Base-by-base conservation (phyloP, 2,329 filamentous ascomycete species). In the Microcyclospora tardicrescens region DNA sequence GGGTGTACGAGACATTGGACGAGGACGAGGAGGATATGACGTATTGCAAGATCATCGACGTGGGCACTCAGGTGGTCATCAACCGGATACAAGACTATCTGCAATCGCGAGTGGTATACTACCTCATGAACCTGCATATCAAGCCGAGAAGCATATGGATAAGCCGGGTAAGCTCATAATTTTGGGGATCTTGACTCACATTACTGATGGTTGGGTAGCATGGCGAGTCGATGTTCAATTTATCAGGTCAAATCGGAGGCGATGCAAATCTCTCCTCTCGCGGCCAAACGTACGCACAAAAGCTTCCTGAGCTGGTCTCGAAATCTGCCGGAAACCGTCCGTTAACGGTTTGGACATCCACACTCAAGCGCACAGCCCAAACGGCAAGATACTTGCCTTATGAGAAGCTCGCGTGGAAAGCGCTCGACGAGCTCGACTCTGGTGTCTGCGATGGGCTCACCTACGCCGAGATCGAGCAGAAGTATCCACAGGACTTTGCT, bases 341-440 rank as follows among this genome's bases (percentile, higher is more conserved):
- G 45, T 66, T 84, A 12, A 82, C 78, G 4, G 76, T 84, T 43
- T 84, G 80, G 80, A 84, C 79, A 2, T 83, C 79, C 1, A 84
- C 80, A 0, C 64, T 84, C 29, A 77, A 76, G 59, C 82, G 91
- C 42, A 98, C 91, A 11, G 95, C 93, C 51, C 82, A 91, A 47
- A 96, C 89, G 0, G 81, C 89, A 11, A 79, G 83, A 36, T 84
- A 84, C 63, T 75, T 98, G 1, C 79, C 83, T 43, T 95, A 89
- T 62, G 89, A 95, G 59, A 93, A 95, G 61, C 72, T 98, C 11
- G 86, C 95, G 62, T 98, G 91, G 91, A 98, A 98, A 66, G 91
- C 91, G 1, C 75, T 98, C 2, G 91, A 98, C 56, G 91, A 98
- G 65, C 79, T 98, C 29, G 91, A 98, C 61, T 87, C 85, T 1